Evolutionary conservation across 129 eudicot species (phyloP).

Genomic region (Centrapalus pauciflorus): DNA sequence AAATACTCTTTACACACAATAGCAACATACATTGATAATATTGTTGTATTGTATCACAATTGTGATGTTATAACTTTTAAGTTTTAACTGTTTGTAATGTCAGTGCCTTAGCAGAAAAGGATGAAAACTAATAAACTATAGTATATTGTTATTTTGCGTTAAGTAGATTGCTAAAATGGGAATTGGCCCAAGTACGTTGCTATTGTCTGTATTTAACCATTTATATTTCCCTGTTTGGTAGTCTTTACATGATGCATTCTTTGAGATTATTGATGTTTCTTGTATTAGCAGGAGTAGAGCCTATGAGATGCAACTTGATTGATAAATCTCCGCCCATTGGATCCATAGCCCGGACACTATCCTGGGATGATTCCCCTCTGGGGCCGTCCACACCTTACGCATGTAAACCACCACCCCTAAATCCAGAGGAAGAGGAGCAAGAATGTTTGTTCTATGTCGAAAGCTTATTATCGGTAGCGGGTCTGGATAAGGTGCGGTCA

Average conservation of each 20-base stretch:
- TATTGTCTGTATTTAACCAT: too few species aligned
- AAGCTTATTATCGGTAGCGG: constrained; percentile 58
- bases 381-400: constrained; percentile 48
- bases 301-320: constrained; percentile 56
- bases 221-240: too few species aligned
- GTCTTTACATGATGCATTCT: neutral
- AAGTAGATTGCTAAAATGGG: too few species aligned
- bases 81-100: too few species aligned
- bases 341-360: constrained; percentile 87
- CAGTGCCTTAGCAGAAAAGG: too few species aligned
- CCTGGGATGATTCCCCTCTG: constrained; percentile 66
- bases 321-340: constrained; percentile 97
- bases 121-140: too few species aligned
- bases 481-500: constrained; percentile 33
- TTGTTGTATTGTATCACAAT: too few species aligned
- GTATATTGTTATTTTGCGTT: too few species aligned
- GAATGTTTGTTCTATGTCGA: constrained; percentile 57
- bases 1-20: too few species aligned
- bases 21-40: too few species aligned
- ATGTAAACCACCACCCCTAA: constrained; percentile 30
- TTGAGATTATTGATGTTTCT: neutral
- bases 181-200: too few species aligned
- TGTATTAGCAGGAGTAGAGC: constrained; percentile 39
- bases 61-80: too few species aligned
- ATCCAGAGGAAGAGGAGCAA: constrained; percentile 48